Evolutionary conservation across 2,329 filamentous ascomycete genomes (phyloP).

Genomic region (Paracoccidioides brasiliensis): DNA sequence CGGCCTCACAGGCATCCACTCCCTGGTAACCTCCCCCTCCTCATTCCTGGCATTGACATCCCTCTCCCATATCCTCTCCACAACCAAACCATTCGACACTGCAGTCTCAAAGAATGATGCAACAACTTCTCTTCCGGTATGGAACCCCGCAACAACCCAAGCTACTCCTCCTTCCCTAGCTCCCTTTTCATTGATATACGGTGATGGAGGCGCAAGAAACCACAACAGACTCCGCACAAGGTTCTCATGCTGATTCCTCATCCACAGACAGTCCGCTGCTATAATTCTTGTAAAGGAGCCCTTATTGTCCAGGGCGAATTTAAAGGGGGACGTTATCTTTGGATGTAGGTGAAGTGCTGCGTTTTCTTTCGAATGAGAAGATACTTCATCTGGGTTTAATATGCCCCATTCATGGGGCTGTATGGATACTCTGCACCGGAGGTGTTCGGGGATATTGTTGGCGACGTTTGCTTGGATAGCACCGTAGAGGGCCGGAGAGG

Average conservation of each 20-base stretch:
- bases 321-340: not conserved
- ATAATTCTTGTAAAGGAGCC: conserved; percentile 41
- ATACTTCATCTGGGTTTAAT: conserved; percentile 16
- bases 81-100: conserved; percentile 30
- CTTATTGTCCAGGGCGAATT: conserved; percentile 27
- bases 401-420: conserved; percentile 44
- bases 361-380: not conserved
- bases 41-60: conserved; percentile 32
- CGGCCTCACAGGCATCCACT: conserved; percentile 35
- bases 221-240: conserved; percentile 43
- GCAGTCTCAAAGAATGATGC: conserved; percentile 42
- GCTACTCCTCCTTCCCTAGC: conserved; percentile 35
- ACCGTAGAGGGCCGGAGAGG: conserved; percentile 28
- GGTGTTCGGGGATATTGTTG: conserved; percentile 28
- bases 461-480: conserved; percentile 36
- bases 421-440: conserved; percentile 21
- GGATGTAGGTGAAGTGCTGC: not conserved
- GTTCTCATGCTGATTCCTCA: conserved; percentile 43
- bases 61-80: conserved; percentile 44
- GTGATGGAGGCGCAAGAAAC: conserved; percentile 33
- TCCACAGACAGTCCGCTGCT: conserved; percentile 50
- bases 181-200: conserved; percentile 57
- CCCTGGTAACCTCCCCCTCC: conserved; percentile 31
- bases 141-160: conserved; percentile 45
- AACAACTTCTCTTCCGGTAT: conserved; percentile 44